phyloP scores from a whole-genome alignment of 345 rosid genomes.

The Pseudoturritis turrita region DNA sequence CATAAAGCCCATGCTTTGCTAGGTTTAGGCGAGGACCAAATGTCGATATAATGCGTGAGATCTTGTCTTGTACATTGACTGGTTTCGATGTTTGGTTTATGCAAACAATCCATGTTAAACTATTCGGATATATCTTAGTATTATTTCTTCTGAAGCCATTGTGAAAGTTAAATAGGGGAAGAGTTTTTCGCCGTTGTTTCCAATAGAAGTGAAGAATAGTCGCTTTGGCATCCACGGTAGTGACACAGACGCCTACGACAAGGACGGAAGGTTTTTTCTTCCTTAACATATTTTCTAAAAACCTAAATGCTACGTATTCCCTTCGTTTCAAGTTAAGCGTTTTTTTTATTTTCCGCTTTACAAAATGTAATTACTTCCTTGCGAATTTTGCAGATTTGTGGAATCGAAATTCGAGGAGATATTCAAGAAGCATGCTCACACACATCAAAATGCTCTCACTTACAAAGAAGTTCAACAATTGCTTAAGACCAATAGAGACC shows the following conservation, averaged over 20 bases:
- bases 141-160: not conserved
- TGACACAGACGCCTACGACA: slow-evolving; percentile 63
- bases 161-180: slow-evolving; percentile 46
- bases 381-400: slow-evolving; percentile 46
- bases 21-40: too few species aligned
- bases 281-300: not conserved
- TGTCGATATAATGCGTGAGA: too few species aligned
- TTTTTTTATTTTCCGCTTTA: not conserved
- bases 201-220: slow-evolving; percentile 62
- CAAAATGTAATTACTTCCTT: not conserved
- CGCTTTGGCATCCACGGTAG: slow-evolving; percentile 61
- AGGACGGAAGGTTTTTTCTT: slow-evolving; percentile 62
- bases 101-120: not conserved
- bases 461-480: slow-evolving; percentile 37
- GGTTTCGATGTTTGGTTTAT: not conserved
- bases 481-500: slow-evolving; percentile 52
- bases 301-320: not conserved
- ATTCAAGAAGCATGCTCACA: slow-evolving; percentile 49
- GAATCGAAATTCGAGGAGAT: slow-evolving; percentile 67
- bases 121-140: not conserved
- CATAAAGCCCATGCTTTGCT: too few species aligned
- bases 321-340: too few species aligned
- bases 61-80: too few species aligned
- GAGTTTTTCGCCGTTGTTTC: slow-evolving; percentile 48
- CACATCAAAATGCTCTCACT: slow-evolving; percentile 43